These are phyloP conservation scores for Auricularia cornea DNA, from an alignment of 768 basidiomycete species.

Conservation along the genomic window DNA sequence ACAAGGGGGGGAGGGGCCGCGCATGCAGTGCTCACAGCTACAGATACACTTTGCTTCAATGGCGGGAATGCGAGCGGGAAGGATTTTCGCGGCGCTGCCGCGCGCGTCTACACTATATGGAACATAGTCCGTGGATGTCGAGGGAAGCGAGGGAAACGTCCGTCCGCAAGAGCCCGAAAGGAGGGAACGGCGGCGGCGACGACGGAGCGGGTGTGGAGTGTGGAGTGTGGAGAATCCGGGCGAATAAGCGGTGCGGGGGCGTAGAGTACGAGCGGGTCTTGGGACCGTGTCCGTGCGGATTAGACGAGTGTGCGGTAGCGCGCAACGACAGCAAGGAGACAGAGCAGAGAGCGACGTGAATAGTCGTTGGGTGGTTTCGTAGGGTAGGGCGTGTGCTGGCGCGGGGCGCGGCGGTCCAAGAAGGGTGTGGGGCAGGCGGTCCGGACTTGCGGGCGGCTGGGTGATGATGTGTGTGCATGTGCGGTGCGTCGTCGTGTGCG, in stretches of 20 bases:
- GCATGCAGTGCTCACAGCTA: conserved; percentile 2
- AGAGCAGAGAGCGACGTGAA: not conserved
- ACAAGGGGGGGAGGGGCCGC: not conserved
- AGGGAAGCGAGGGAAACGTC: not conserved
- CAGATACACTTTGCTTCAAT: not conserved
- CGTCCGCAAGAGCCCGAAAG: not conserved
- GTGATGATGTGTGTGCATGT: no score
- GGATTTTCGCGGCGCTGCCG: not conserved
- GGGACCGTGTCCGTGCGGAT: not conserved
- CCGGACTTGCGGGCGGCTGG: no score
- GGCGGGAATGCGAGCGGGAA: not conserved
- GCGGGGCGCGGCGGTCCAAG: no score
- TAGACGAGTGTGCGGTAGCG: not conserved
- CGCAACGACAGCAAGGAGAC: not conserved
- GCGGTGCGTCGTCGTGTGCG: no score
- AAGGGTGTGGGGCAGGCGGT: no score
- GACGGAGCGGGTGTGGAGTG: not conserved
- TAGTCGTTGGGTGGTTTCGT: no score
- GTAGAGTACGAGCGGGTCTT: not conserved
- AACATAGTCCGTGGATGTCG: not conserved
- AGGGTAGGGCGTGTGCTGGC: not conserved
- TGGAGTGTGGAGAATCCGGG: not conserved
- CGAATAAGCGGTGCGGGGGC: not conserved
- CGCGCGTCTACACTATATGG: not conserved
- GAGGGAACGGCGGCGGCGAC: not conserved